phyloP scores from a whole-genome alignment of 1,284 basidiomycete species.

The Takashimella tepidaria region DNA sequence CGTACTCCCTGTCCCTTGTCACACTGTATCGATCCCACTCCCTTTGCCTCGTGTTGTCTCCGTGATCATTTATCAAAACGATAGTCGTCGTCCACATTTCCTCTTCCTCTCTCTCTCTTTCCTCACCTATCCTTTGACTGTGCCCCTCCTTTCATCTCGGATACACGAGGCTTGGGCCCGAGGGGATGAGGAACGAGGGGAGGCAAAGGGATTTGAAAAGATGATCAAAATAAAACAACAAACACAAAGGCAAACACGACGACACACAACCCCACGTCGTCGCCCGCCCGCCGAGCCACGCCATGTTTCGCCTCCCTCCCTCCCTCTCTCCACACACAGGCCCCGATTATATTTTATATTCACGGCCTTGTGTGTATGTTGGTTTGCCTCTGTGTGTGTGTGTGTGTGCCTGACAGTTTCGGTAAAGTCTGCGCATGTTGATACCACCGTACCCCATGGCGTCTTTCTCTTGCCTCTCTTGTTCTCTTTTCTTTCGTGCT shows the following conservation, averaged over 20 bases:
- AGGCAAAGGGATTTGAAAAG: neutral
- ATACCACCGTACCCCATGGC: neutral
- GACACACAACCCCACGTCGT: too few species aligned
- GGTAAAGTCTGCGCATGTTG: neutral
- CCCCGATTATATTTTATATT: neutral
- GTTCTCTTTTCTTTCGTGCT: neutral
- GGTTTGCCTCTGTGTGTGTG: too few species aligned
- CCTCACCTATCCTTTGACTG: neutral
- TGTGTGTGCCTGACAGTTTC: neutral
- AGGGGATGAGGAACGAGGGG: neutral
- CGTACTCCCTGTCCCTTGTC: neutral
- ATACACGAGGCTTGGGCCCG: neutral
- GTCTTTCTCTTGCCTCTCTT: neutral
- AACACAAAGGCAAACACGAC: too few species aligned
- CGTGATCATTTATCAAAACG: too few species aligned
- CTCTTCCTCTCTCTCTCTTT: neutral
- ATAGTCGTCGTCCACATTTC: neutral
- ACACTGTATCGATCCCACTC: neutral
- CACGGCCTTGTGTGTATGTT: too few species aligned
- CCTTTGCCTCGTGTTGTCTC: neutral
- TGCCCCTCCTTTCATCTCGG: neutral
- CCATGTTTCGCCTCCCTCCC: too few species aligned
- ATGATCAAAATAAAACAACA: too few species aligned
- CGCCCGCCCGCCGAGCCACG: too few species aligned
- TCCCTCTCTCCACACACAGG: neutral